Evolutionary conservation across 2,329 filamentous ascomycete species (phyloP).

Genomic region (Paramyrothecium sp.): DNA sequence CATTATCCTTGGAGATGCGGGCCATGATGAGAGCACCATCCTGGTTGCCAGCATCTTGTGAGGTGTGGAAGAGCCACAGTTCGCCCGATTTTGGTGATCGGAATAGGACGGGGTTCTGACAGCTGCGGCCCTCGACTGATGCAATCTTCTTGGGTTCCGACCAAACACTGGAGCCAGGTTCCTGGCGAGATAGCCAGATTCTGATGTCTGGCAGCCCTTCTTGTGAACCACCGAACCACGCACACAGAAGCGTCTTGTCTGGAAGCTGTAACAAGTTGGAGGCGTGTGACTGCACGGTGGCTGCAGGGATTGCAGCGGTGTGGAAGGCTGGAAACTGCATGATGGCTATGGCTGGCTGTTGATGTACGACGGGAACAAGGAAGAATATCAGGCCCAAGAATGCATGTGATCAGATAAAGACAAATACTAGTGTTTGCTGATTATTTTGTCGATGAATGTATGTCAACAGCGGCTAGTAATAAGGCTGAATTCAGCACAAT

Average conservation of each 20-base stretch:
- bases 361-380: not conserved
- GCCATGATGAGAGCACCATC: conserved; percentile 37
- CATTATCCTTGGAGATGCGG: conserved; percentile 31
- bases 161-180: conserved; percentile 27
- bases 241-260: conserved; percentile 38
- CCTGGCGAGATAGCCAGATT: conserved; percentile 38
- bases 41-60: conserved; percentile 42
- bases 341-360: not conserved
- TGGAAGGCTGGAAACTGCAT: conserved; percentile 5
- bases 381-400: not conserved
- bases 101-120: conserved; percentile 44
- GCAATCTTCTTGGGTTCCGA: conserved; percentile 31
- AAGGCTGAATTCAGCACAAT: too few relatives aligned
- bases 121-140: conserved; percentile 35
- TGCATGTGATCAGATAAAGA: not conserved
- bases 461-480: too few relatives aligned
- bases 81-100: conserved; percentile 26
- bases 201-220: conserved; percentile 42
- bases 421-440: too few relatives aligned
- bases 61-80: conserved; percentile 42
- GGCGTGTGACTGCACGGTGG: conserved; percentile 41
- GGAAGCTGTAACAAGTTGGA: conserved; percentile 40
- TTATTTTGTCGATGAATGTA: too few relatives aligned
- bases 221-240: conserved; percentile 44
- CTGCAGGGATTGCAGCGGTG: conserved; percentile 27